These are phyloP conservation scores for Suillus spraguei DNA, from an alignment of 768 basidiomycete genomes.

Conservation along the genomic window DNA sequence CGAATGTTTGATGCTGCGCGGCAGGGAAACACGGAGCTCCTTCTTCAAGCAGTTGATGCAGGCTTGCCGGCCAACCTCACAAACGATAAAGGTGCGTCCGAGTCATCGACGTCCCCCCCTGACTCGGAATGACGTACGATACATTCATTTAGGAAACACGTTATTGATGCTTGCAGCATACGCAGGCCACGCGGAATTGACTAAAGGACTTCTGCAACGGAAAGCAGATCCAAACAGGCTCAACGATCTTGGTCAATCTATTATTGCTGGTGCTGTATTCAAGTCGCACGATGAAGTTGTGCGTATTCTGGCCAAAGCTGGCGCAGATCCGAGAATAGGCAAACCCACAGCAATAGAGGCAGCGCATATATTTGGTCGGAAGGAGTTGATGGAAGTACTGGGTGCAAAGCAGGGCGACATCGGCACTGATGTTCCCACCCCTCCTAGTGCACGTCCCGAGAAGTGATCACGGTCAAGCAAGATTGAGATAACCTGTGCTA, in stretches of 20 bases:
- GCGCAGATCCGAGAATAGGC: slow-evolving; percentile 68
- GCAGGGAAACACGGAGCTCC: slow-evolving; percentile 50
- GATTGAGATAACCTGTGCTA: neutral
- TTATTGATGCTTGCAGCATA: slow-evolving; percentile 81
- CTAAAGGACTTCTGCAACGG: slow-evolving; percentile 52
- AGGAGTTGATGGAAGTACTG: slow-evolving; percentile 54
- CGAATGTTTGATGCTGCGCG: slow-evolving; percentile 80
- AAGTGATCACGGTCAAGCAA: neutral
- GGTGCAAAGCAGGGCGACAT: slow-evolving; percentile 62
- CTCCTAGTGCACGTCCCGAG: slow-evolving; percentile 19
- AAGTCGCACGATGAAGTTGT: slow-evolving; percentile 70
- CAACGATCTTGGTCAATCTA: slow-evolving; percentile 74
- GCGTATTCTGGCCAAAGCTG: slow-evolving; percentile 46
- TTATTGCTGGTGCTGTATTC: slow-evolving; percentile 78
- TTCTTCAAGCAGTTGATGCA: slow-evolving; percentile 63
- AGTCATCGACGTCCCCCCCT: neutral
- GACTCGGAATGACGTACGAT: slow-evolving; percentile 5
- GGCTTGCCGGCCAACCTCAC: slow-evolving; percentile 75
- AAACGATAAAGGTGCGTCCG: slow-evolving; percentile 60
- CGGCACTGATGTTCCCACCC: slow-evolving; percentile 33
- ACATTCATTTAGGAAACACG: slow-evolving; percentile 59
- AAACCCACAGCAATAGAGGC: slow-evolving; percentile 69
- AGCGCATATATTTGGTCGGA: slow-evolving; percentile 67
- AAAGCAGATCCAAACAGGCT: slow-evolving; percentile 67
- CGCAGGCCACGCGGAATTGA: slow-evolving; percentile 59